Evolutionary conservation across 2,329 filamentous ascomycete species (phyloP).

Genomic region (Aureobasidium sp.): DNA sequence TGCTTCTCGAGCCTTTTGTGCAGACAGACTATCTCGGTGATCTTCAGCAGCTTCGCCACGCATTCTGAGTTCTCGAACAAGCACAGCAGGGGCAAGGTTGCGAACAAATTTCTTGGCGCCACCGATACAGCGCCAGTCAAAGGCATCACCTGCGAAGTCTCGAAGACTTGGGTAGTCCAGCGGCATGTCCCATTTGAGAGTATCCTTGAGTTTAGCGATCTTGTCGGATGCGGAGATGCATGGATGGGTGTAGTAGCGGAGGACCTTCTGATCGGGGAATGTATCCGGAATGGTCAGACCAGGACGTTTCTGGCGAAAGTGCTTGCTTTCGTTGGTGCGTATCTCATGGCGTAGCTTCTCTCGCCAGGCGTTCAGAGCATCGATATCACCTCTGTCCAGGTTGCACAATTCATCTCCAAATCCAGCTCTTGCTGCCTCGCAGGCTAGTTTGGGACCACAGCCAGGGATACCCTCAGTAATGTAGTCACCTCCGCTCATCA

Average conservation of each 20-base stretch:
- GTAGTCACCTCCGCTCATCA: constrained; percentile 96
- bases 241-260: constrained; percentile 83
- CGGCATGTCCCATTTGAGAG: constrained; percentile 52
- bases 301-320: constrained; percentile 70
- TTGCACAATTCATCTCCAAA: constrained; percentile 70
- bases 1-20: constrained; percentile 39
- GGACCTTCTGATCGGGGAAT: constrained; percentile 71
- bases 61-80: constrained; percentile 51
- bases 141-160: constrained; percentile 66
- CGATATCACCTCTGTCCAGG: constrained; percentile 51
- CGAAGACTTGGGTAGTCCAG: constrained; percentile 63
- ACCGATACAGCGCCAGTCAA: constrained; percentile 73
- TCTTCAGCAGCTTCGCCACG: constrained; percentile 19
- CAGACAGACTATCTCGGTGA: constrained; percentile 23
- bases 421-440: constrained; percentile 79
- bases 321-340: constrained; percentile 70
- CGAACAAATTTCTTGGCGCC: constrained; percentile 81
- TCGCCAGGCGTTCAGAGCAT: constrained; percentile 61
- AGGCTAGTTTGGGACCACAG: constrained; percentile 81
- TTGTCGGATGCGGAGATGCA: constrained; percentile 60
- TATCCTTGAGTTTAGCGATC: constrained; percentile 45
- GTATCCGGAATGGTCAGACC: constrained; percentile 65
- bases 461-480: constrained; percentile 78
- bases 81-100: constrained; percentile 66
- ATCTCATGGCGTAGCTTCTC: constrained; percentile 66